phyloP scores from a whole-genome alignment of 495 filamentous ascomycete genomes.

The Apodospora peruviana region DNA sequence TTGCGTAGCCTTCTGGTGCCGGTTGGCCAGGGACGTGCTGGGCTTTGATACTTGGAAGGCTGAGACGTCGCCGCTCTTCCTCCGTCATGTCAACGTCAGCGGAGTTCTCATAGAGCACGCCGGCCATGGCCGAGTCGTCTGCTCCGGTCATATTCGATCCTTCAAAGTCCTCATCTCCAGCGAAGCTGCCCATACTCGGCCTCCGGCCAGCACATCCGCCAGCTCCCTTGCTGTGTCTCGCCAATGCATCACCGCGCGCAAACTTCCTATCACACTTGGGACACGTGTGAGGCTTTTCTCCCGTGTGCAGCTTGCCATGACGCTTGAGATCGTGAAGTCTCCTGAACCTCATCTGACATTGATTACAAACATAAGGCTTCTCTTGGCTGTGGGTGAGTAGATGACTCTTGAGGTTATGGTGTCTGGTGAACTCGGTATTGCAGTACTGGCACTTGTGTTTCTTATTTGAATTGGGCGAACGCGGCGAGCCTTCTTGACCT shows the following conservation, averaged over 20 bases:
- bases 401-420: constrained; percentile 99
- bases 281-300: constrained; percentile 91
- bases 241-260: constrained; percentile 89
- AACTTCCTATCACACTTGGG: constrained; percentile 91
- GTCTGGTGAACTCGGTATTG: constrained; percentile 90
- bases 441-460: constrained; percentile 97
- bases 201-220: constrained; percentile 91
- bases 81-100: constrained; percentile 44
- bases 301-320: constrained; percentile 93
- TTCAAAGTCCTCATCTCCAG: constrained; percentile 68
- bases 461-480: constrained; percentile 63
- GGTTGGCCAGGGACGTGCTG: constrained; percentile 55
- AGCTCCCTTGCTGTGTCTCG: constrained; percentile 91
- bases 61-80: constrained; percentile 49
- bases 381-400: constrained; percentile 97
- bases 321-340: constrained; percentile 93
- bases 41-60: constrained; percentile 67
- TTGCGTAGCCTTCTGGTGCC: constrained; percentile 30
- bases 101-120: constrained; percentile 62
- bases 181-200: constrained; percentile 80
- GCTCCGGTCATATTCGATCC: constrained; percentile 46
- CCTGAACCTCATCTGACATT: constrained; percentile 84
- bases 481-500: constrained; percentile 33
- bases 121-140: constrained; percentile 74
- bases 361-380: constrained; percentile 89